Base-by-base conservation (phyloP, 768 basidiomycete genomes). In the Suillus alpinus region DNA sequence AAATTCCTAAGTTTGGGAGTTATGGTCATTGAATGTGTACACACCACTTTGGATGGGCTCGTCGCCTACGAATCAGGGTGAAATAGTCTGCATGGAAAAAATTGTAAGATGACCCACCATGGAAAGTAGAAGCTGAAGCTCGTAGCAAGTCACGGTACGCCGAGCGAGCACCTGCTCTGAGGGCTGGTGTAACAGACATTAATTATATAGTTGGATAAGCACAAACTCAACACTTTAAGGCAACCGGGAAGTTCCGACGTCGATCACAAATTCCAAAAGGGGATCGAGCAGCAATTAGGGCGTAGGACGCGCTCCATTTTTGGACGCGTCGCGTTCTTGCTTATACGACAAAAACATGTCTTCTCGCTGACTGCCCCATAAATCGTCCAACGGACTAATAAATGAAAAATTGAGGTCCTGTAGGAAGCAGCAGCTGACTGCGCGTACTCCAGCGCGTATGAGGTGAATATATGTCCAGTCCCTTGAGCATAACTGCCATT, bases 81-180 rank as follows among this genome's bases (percentile, higher is more conserved):
- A 59, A 62, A 46, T 18, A 8, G 29, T 56, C 0, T n/a, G n/a
- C 13, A 16, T 10, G 3, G 20, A 37, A 29, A 9, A 26, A 41
- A 52, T 9, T 29, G 23, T 23, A 59, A 26, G 47, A 51, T 0
- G 4, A 69, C 69, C 39, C 67, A 83, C 89, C 91, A 60, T 80
- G 58, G 69, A 94, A 94, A 0, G 90, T 92, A 12, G 75, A 68
- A 6, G 83, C 71, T 1, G 90, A 83, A 0, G 90, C 86, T 44
- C 91, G 80, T 64, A 86, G 84, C 4, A 92, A 75, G 66, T 83
- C 78, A 37, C 92, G 83, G 68, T 94, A 94, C 16, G 88, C 88
- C 36, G 91, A 80, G 51, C 91, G 84, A 20, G 88, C 88, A 10
- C 84, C 80, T 36, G 88, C 85, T 68, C 76, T 81, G 43, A 92